A percentile compares a stretch with the other conserved stretches of the same genome.
phyloP scores from a whole-genome alignment of 257 asterid genomes.

The Solanum virginianum region DNA sequence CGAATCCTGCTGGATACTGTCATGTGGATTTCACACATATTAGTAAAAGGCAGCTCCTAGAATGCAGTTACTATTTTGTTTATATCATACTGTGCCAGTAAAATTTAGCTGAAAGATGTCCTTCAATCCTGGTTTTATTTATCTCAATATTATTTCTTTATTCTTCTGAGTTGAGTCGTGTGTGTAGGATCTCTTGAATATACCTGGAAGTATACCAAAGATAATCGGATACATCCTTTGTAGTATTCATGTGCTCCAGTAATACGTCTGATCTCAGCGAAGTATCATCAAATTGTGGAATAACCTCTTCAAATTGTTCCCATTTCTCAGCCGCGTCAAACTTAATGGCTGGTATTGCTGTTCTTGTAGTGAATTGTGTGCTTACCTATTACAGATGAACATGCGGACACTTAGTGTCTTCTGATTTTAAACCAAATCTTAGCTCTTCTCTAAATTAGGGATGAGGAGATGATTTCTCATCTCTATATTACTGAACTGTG shows the following conservation, averaged over 20 bases:
- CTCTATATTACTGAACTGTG: neutral
- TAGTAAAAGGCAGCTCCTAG: neutral
- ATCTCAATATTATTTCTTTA: neutral
- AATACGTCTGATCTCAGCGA: slow-evolving; percentile 28
- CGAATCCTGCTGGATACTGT: slow-evolving; percentile 29
- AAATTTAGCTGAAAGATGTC: neutral
- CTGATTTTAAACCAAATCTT: neutral
- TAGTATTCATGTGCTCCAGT: slow-evolving; percentile 70
- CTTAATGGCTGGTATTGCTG: slow-evolving; percentile 22
- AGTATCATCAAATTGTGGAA: slow-evolving; percentile 34
- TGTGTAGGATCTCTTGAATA: neutral
- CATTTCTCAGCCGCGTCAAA: slow-evolving; percentile 36
- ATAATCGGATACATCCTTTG: slow-evolving; percentile 74
- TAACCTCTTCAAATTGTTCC: slow-evolving; percentile 44
- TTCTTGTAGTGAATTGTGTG: slow-evolving; percentile 34
- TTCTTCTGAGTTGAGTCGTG: neutral
- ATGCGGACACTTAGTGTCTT: neutral
- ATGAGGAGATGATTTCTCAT: neutral
- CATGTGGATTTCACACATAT: slow-evolving; percentile 3
- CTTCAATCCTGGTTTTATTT: neutral
- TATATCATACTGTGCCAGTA: neutral
- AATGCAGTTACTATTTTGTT: neutral
- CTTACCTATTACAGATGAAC: slow-evolving; percentile 28
- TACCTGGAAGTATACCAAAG: slow-evolving; percentile 82
- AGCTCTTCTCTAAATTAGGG: neutral